Evolutionary conservation across 768 basidiomycete species (phyloP).

Genomic region (Hygrophoropsis aurantiaca): DNA sequence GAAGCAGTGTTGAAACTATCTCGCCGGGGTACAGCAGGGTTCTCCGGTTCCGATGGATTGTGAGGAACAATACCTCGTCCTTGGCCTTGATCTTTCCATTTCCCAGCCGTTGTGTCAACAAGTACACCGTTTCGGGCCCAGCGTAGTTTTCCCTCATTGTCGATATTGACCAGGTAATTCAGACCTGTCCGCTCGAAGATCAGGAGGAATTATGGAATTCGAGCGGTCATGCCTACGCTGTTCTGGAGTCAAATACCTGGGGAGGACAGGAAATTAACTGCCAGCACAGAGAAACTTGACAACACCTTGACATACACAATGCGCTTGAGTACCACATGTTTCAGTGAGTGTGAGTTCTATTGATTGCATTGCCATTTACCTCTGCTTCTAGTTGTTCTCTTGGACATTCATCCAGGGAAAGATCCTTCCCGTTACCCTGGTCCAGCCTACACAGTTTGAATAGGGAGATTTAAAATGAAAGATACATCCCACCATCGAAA

Average conservation of each 20-base stretch:
- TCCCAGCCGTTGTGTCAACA: conserved; percentile 59
- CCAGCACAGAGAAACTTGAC: too few relatives aligned
- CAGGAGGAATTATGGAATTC: not conserved
- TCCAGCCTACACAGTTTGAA: conserved; percentile 49
- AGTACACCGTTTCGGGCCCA: conserved; percentile 59
- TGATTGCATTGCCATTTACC: conserved; percentile 22
- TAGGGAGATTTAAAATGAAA: not conserved
- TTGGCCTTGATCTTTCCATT: conserved; percentile 61
- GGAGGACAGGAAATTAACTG: too few relatives aligned
- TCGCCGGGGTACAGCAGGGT: conserved; percentile 14
- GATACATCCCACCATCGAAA: conserved; percentile 49
- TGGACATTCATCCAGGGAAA: conserved; percentile 59
- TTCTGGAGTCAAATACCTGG: conserved; percentile 57
- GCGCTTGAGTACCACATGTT: conserved; percentile 27
- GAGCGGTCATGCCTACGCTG: conserved; percentile 39
- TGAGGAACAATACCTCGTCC: conserved; percentile 53
- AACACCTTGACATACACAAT: conserved; percentile 41
- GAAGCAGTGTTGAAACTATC: conserved; percentile 18
- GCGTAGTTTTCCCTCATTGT: conserved; percentile 48
- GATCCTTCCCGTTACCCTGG: conserved; percentile 52
- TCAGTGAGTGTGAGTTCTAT: not conserved
- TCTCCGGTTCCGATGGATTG: conserved; percentile 15
- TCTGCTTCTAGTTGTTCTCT: conserved; percentile 62
- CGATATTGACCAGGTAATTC: conserved; percentile 64
- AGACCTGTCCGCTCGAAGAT: conserved; percentile 36